Conservation (phyloP, 2,329 filamentous ascomycete species). For the Nigrospora sphaerica region DNA sequence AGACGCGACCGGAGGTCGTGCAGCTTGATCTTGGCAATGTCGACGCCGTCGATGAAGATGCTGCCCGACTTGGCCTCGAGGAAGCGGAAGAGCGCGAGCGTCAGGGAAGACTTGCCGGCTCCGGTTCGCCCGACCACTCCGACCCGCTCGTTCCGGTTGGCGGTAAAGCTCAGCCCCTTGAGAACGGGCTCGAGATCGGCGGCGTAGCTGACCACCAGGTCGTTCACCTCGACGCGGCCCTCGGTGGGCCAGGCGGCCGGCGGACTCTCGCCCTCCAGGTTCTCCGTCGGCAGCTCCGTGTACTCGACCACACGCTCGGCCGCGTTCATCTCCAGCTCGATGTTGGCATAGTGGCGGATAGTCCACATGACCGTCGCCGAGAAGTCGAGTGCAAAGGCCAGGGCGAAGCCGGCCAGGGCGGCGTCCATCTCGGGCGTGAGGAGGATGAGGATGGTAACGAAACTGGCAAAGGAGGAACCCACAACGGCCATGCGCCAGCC, state of each 20-base stretch:
- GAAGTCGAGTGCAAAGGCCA: slow-evolving; percentile 68
- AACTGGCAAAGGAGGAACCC: slow-evolving; percentile 60
- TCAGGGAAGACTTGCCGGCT: slow-evolving; percentile 70
- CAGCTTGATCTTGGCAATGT: slow-evolving; percentile 66
- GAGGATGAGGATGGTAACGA: slow-evolving; percentile 60
- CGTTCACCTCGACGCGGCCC: slow-evolving; percentile 64
- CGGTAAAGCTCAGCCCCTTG: slow-evolving; percentile 59
- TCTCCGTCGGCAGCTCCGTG: slow-evolving; percentile 59
- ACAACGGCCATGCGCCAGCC: slow-evolving; percentile 64
- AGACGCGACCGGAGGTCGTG: slow-evolving; percentile 65
- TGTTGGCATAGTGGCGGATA: slow-evolving; percentile 59
- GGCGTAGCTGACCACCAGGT: slow-evolving; percentile 67
- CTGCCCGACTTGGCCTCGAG: slow-evolving; percentile 60
- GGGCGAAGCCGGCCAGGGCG: slow-evolving; percentile 66
- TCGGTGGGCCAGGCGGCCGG: slow-evolving; percentile 70
- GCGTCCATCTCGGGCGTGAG: slow-evolving; percentile 55
- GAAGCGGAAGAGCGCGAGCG: slow-evolving; percentile 71
- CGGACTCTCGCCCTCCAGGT: slow-evolving; percentile 51
- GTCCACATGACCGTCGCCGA: slow-evolving; percentile 51
- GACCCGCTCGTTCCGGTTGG: slow-evolving; percentile 61
- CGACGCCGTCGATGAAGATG: slow-evolving; percentile 65
- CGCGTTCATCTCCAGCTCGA: slow-evolving; percentile 75
- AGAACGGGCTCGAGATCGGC: slow-evolving; percentile 64
- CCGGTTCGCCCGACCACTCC: slow-evolving; percentile 76
- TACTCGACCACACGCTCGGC: slow-evolving; percentile 73